A percentile compares a stretch with the other conserved stretches of the same genome.
phyloP scores from a whole-genome alignment of 139 green algal species.

The Haematococcus sp. region DNA sequence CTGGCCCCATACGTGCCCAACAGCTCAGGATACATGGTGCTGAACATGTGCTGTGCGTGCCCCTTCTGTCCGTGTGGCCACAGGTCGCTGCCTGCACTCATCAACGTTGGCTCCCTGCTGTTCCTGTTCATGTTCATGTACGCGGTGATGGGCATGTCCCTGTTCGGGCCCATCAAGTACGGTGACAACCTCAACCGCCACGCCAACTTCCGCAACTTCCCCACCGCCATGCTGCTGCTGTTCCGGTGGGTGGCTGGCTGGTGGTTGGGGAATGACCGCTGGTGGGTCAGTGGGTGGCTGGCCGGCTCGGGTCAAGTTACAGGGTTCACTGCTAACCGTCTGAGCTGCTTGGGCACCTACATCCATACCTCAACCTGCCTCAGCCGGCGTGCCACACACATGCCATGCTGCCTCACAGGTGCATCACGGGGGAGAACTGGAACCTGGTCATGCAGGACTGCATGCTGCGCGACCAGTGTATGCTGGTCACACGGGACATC shows the following conservation, averaged over 20 bases:
- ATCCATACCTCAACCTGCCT: too few species aligned
- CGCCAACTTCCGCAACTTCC: slow-evolving; percentile 71
- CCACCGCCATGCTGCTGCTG: slow-evolving; percentile 53
- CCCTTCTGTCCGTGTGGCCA: too few species aligned
- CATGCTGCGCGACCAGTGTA: slow-evolving; percentile 51
- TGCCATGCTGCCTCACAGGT: too few species aligned
- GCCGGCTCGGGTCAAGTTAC: too few species aligned
- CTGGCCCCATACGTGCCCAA: too few species aligned
- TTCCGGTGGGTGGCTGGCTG: slow-evolving; percentile 43
- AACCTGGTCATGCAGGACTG: slow-evolving; percentile 74
- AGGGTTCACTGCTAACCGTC: too few species aligned
- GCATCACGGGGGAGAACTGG: slow-evolving; percentile 70
- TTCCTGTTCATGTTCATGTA: slow-evolving; percentile 82
- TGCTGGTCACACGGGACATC: slow-evolving; percentile 11
- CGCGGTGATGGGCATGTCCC: slow-evolving; percentile 75
- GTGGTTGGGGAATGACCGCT: too few species aligned
- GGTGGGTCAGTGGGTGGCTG: too few species aligned
- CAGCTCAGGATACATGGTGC: too few species aligned
- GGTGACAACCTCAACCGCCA: slow-evolving; percentile 41
- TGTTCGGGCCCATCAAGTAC: slow-evolving; percentile 64
- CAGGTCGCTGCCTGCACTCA: slow-evolving; percentile 35
- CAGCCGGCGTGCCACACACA: too few species aligned
- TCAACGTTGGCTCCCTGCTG: slow-evolving; percentile 66
- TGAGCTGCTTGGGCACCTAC: too few species aligned
- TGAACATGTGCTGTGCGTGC: too few species aligned